Evolutionary conservation across 495 filamentous ascomycete species (phyloP), one percentile per base, ranked within the genome.

Genomic region (Daldinia bambusicola): DNA sequence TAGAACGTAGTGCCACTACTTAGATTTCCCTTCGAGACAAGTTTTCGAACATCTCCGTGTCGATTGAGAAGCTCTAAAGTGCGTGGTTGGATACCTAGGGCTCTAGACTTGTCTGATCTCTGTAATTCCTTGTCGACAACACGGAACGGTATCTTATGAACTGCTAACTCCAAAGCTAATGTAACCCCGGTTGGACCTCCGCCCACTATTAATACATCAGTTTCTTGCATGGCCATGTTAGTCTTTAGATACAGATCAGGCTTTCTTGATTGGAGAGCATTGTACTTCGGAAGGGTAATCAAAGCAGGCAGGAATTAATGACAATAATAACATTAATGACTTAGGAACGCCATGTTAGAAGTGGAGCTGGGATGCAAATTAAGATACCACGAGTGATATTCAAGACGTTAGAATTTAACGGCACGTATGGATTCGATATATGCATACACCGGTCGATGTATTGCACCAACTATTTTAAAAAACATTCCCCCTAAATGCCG

Each of bases 31-130:
- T 55, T 62, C 8, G 63, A 51, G 18, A 73, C 59, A 20, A 73
- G 45, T 4, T 58, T 41, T 16, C 67, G 61, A 37, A 72, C 65
- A 34, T 75, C 62, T 6, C 71, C 75, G 45, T 80, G 79, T 0
- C 79, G 74, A 12, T 74, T 74, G 26, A 80, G 43, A 6, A 78
- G 73, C 53, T 81, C 79, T 20, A 80, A 64, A 16, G 73, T 75
- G 1, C 79, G 77, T 12, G 77, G 71, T 48, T 81, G 79, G 14
- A 79, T 43, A 41, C 74, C 74, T 9, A 77, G 43, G 45, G 79
- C 78, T 2, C 77, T 74, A 22, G 71, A 76, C 48, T 78, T 76
- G 53, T 74, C 63, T 6, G 75, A 77, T 36, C 73, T 71, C 37
- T 53, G 58, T 6, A 59, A 32, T 9, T 74, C 65, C 56, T 61